phyloP scores from a whole-genome alignment of 176 grass and related monocot species.

The Thinopyrum elongatum region DNA sequence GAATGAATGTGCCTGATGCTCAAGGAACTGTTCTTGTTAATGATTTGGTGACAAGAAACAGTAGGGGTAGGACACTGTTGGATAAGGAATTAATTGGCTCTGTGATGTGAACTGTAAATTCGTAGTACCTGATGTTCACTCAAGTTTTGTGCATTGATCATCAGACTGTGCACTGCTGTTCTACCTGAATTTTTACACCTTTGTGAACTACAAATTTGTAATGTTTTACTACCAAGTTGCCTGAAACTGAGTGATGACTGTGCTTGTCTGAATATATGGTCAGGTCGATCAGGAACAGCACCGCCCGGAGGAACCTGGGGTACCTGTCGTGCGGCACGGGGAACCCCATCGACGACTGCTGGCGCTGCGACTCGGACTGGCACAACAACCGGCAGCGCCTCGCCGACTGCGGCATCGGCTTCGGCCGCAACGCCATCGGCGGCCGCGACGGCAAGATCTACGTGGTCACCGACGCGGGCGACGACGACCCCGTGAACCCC shows the following conservation, averaged over 20 bases:
- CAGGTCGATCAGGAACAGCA: constrained; percentile 73
- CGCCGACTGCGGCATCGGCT: constrained; percentile 77
- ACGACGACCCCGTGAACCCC: constrained; percentile 62
- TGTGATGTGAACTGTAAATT: neutral
- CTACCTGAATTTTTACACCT: neutral
- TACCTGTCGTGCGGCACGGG: constrained; percentile 74
- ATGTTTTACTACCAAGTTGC: neutral
- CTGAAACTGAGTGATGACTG: neutral
- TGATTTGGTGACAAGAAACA: neutral
- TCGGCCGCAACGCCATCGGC: constrained; percentile 76
- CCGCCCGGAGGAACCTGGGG: constrained; percentile 44
- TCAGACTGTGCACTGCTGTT: neutral
- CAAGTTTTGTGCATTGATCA: constrained; percentile 5
- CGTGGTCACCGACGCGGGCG: constrained; percentile 61
- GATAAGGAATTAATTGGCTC: neutral
- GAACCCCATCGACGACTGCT: constrained; percentile 88
- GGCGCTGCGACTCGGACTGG: constrained; percentile 74
- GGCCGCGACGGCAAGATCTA: constrained; percentile 76
- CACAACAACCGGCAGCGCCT: constrained; percentile 69
- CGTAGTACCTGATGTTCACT: no score
- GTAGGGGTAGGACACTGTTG: neutral
- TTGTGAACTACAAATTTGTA: neutral
- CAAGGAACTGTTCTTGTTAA: neutral
- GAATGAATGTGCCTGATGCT: no score
- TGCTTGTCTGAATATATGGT: neutral